Conservation (phyloP, 2,329 filamentous ascomycete genomes). For the Fusarium albosuccineum region DNA sequence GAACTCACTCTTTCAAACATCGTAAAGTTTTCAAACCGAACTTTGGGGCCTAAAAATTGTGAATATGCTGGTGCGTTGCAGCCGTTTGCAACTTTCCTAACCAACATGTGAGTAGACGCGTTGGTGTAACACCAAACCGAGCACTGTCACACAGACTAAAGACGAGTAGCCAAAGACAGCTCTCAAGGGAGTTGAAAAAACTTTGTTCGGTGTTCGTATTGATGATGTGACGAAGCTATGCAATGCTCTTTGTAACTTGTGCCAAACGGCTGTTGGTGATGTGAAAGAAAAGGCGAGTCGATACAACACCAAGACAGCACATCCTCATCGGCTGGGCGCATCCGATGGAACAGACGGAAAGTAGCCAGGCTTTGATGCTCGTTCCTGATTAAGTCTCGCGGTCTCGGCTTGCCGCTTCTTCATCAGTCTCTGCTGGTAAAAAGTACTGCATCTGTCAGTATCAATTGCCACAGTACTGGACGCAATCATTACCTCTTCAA, state of each 20-base stretch:
- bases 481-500: slow-evolving; percentile 75
- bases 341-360: slow-evolving; percentile 89
- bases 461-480: neutral
- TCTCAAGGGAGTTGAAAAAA: no score
- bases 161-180: no score
- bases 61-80: no score
- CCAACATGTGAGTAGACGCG: neutral
- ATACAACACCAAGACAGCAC: neutral
- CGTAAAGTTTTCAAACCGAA: no score
- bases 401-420: slow-evolving; percentile 67
- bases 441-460: slow-evolving; percentile 66
- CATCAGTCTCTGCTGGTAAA: slow-evolving; percentile 87
- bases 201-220: no score
- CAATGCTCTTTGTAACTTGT: no score
- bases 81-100: no score
- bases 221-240: neutral
- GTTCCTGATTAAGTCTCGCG: slow-evolving; percentile 84
- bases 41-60: no score
- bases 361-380: slow-evolving; percentile 79
- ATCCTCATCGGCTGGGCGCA: slow-evolving; percentile 53
- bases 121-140: neutral
- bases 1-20: no score
- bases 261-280: no score
- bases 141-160: no score
- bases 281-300: no score